Percentiles rank a stretch among this genome's conserved stretches.
phyloP scores from a whole-genome alignment of 805 yeast genomes.

The Candida pseudofarinosa region DNA sequence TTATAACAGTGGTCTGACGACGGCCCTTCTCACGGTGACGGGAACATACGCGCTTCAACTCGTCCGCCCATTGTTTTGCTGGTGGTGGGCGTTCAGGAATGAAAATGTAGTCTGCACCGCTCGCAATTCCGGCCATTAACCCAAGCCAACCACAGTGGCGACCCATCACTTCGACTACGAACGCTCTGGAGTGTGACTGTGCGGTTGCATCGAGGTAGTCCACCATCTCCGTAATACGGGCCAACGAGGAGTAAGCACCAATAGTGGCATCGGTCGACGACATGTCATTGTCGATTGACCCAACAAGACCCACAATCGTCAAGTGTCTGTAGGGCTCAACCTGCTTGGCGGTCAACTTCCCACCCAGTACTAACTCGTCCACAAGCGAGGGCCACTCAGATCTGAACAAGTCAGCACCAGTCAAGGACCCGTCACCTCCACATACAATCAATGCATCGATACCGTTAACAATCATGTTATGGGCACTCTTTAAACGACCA shows the following conservation, averaged over 20 bases:
- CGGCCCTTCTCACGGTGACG: conserved; percentile 69
- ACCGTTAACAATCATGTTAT: conserved; percentile 64
- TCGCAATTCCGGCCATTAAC: conserved; percentile 73
- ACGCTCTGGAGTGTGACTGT: conserved; percentile 76
- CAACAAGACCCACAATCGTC: conserved; percentile 72
- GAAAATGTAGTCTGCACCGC: conserved; percentile 76
- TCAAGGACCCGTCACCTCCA: conserved; percentile 82
- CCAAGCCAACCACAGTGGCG: conserved; percentile 90
- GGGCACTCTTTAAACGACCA: conserved; percentile 62
- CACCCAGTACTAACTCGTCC: conserved; percentile 47
- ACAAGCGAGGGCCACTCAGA: conserved; percentile 73
- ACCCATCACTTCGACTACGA: conserved; percentile 85
- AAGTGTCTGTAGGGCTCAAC: conserved; percentile 49
- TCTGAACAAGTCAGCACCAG: conserved; percentile 78
- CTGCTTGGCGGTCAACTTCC: conserved; percentile 45
- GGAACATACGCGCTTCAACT: conserved; percentile 58
- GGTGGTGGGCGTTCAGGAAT: conserved; percentile 78
- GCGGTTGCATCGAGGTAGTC: conserved; percentile 87
- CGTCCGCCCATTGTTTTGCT: conserved; percentile 59
- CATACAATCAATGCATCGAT: conserved; percentile 76
- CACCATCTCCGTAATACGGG: conserved; percentile 67
- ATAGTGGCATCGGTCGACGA: conserved; percentile 80
- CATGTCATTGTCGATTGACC: conserved; percentile 85
- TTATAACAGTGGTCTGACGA: conserved; percentile 74
- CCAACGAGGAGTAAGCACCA: conserved; percentile 77